phyloP scores from a whole-genome alignment of 129 eudicot genomes.

The Chrysanthemum makinoi region DNA sequence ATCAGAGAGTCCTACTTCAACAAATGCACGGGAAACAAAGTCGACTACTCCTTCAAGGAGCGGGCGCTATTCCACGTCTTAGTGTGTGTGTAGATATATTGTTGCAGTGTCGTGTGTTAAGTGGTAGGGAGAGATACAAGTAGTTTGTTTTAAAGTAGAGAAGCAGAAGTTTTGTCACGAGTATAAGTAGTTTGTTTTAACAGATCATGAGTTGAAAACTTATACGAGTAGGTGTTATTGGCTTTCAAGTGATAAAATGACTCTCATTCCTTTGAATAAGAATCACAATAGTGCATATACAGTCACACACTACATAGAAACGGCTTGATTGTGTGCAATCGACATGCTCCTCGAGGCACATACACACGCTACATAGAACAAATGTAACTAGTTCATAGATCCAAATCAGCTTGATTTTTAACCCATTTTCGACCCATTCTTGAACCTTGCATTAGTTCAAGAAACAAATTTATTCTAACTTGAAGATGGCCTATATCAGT shows the following conservation, averaged over 20 bases:
- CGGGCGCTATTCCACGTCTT: conserved; percentile 51
- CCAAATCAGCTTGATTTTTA: too few relatives aligned
- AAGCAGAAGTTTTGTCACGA: neutral
- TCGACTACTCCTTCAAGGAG: conserved; percentile 69
- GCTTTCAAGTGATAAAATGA: too few relatives aligned
- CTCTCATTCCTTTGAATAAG: too few relatives aligned
- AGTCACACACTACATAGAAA: neutral
- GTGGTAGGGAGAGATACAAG: conserved; percentile 22
- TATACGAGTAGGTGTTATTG: too few relatives aligned
- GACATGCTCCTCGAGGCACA: conserved; percentile 79
- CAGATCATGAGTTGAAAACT: neutral
- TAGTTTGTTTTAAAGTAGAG: neutral
- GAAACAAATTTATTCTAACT: too few relatives aligned
- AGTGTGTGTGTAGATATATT: conserved; percentile 22
- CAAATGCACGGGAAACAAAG: conserved; percentile 58
- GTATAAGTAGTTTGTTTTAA: conserved; percentile 2
- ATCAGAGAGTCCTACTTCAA: conserved; percentile 71
- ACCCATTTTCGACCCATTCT: too few relatives aligned
- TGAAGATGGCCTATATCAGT: too few relatives aligned
- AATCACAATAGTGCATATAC: too few relatives aligned
- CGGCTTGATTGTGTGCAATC: conserved; percentile 38
- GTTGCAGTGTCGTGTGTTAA: conserved; percentile 6
- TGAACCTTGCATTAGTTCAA: too few relatives aligned
- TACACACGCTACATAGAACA: neutral
- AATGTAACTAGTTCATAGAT: too few relatives aligned